Conservation (phyloP, 1,284 basidiomycete genomes). For the Moesziomyces antarcticus region DNA sequence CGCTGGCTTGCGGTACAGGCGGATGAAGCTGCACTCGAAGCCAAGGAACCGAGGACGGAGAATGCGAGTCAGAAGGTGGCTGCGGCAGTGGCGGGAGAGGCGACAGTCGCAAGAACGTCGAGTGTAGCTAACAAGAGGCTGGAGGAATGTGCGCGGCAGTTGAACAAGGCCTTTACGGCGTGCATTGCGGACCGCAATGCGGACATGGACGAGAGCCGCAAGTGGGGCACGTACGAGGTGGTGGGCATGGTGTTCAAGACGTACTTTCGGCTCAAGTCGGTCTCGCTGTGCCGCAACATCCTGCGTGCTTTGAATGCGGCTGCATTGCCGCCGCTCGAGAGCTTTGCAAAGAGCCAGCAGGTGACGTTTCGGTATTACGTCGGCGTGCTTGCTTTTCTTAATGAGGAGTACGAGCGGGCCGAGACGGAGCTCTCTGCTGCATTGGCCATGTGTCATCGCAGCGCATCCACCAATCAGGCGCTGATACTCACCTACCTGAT, state of each 20-base stretch:
- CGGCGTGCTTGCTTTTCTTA: slow-evolving; percentile 91
- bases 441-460: slow-evolving; percentile 80
- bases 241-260: slow-evolving; percentile 90
- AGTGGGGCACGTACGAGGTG: slow-evolving; percentile 94
- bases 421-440: slow-evolving; percentile 84
- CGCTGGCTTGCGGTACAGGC: slow-evolving; percentile 54
- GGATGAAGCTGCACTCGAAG: slow-evolving; percentile 37
- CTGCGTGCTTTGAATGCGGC: slow-evolving; percentile 87
- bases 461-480: slow-evolving; percentile 79
- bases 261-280: slow-evolving; percentile 93
- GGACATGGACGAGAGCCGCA: slow-evolving; percentile 78
- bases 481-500: slow-evolving; percentile 90
- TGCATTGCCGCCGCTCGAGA: slow-evolving; percentile 80
- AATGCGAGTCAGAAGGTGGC: slow-evolving; percentile 3
- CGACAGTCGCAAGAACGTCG: slow-evolving; percentile 10
- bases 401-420: slow-evolving; percentile 83
- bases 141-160: slow-evolving; percentile 89
- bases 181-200: slow-evolving; percentile 83
- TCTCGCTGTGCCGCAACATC: slow-evolving; percentile 90
- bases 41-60: neutral
- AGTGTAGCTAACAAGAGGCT: slow-evolving; percentile 71
- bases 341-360: slow-evolving; percentile 86
- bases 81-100: slow-evolving; percentile 8
- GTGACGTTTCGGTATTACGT: slow-evolving; percentile 84
- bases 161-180: slow-evolving; percentile 89